Base-by-base conservation (phyloP, 1,139 yeast species). In the Candida albicans region DNA sequence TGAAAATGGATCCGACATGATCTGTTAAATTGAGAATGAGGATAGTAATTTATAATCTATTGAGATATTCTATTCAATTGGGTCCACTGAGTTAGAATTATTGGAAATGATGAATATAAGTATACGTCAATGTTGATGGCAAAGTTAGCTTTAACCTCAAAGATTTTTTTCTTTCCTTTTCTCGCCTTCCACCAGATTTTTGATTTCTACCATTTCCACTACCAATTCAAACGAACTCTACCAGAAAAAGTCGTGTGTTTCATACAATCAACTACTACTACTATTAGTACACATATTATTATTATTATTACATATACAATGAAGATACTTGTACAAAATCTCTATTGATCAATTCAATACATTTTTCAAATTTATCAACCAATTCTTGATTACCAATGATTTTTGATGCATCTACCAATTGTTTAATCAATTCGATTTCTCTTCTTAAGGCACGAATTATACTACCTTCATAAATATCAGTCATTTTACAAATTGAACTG, bases 241-340 rank as follows among this genome's bases (percentile, higher is more conserved):
- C 13, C 3, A 27, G 8, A 14, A 27, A 35, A 13, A 35, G 22
- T 18, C 25, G 24, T 22, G n/a, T 33, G 8, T 11, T 3, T n/a
- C n/a, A n/a, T n/a, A n/a, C n/a, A n/a, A n/a, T n/a, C n/a, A n/a
- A n/a, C n/a, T n/a, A n/a, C n/a, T 33, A 22, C 12, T 29, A 24
- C 10, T 36, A 12, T 5, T 10, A 11, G 15, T 35, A 15, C 15
- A 38, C 30, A 29, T 35, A 15, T 22, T 31, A 39, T n/a, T 15
- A 29, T 60, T 67, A 79, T 57, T 15, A 29, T 60, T 67, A 79
- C 57, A 88, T 74, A 63, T 89, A 93, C 70, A 93, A 76, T 7
- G 97, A 89, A 24, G 96, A 96, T 30, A 99, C 98, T 52, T 96
- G 86, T 41, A 93, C 98, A 55, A 93, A 86, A 66, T 95, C 99